phyloP scores from a whole-genome alignment of 176 grass and related monocot species.

The Aegilops umbellulata region DNA sequence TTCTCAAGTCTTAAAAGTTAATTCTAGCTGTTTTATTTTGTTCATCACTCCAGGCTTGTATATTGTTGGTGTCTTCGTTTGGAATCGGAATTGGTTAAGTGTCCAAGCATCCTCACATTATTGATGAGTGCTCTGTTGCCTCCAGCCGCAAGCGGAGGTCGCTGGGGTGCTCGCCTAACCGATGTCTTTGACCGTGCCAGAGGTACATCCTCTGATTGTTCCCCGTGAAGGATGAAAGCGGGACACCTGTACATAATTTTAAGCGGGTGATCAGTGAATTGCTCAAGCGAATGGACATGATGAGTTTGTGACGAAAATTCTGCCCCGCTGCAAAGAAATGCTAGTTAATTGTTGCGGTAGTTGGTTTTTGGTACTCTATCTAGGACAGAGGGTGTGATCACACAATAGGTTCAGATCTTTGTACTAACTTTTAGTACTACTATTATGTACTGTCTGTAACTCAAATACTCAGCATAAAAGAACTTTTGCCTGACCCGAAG shows the following conservation, averaged over 20 bases:
- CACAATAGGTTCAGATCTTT: slow-evolving; percentile 8
- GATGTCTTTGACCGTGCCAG: background rate
- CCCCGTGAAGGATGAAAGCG: background rate
- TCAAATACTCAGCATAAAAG: background rate
- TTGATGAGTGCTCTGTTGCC: background rate
- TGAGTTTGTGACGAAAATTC: background rate
- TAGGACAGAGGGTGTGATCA: background rate
- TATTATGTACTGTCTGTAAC: slow-evolving; percentile 15
- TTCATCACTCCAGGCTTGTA: background rate
- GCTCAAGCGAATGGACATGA: background rate
- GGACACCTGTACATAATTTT: background rate
- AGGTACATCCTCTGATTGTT: background rate
- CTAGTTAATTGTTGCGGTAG: background rate
- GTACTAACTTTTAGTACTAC: background rate
- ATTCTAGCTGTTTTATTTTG: background rate
- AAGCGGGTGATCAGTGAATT: background rate
- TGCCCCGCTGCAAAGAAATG: background rate
- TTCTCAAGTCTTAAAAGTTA: background rate
- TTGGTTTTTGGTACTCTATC: background rate
- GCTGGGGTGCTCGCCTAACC: background rate
- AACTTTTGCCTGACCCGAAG: too few species aligned
- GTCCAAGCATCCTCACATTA: background rate
- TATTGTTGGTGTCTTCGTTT: background rate
- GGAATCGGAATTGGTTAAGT: background rate
- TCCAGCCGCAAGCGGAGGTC: background rate